Percentiles rank a stretch among this genome's conserved stretches.
phyloP scores from a whole-genome alignment of 441 rosid genomes.

The Populus trichocarpa region DNA sequence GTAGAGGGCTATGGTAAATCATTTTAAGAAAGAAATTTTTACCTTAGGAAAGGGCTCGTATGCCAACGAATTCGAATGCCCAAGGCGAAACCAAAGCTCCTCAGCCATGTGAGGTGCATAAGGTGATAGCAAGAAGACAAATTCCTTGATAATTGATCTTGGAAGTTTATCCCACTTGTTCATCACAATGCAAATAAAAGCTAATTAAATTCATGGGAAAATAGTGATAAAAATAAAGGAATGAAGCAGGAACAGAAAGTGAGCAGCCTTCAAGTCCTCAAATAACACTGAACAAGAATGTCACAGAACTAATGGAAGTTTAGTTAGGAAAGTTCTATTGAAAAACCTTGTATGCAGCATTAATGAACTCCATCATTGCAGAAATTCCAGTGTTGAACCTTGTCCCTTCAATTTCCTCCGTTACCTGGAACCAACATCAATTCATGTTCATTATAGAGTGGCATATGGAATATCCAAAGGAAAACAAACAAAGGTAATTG shows the following conservation, averaged over 20 bases:
- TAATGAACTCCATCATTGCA: conserved; percentile 97
- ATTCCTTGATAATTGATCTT: conserved; percentile 57
- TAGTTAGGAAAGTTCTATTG: not conserved
- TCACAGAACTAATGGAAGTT: not conserved
- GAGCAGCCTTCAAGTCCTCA: not conserved
- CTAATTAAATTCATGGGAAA: not conserved
- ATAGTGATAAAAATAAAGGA: not conserved
- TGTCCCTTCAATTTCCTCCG: conserved; percentile 89
- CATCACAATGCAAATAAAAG: conserved; percentile 4
- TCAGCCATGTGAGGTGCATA: conserved; percentile 96
- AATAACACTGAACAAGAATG: not conserved
- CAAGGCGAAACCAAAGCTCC: conserved; percentile 91
- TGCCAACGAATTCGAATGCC: conserved; percentile 65
- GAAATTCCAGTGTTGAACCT: conserved; percentile 96
- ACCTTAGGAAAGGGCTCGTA: conserved; percentile 76
- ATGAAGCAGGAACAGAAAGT: not conserved
- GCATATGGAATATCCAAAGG: not conserved
- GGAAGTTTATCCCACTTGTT: conserved; percentile 85
- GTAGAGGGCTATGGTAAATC: not conserved
- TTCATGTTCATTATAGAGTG: not conserved
- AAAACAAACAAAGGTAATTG: not conserved
- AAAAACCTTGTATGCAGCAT: conserved; percentile 81
- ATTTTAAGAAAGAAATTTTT: not conserved
- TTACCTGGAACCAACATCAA: conserved; percentile 50
- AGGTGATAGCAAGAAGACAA: conserved; percentile 78